Conservation (phyloP, 768 basidiomycete genomes). For the Pulveroboletus sp. region DNA sequence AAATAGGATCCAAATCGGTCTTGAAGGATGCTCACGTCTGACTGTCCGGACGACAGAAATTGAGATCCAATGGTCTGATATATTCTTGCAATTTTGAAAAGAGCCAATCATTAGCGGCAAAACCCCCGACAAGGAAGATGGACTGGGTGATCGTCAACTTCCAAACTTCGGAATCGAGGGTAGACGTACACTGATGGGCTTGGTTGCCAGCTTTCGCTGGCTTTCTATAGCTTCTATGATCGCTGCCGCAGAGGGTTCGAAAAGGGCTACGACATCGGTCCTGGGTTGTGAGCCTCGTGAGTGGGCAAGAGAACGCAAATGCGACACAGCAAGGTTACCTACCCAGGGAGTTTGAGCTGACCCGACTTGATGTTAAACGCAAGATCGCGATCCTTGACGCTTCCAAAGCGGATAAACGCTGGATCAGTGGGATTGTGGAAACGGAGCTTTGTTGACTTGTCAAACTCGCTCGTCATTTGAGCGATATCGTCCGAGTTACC, state of each 20-base stretch:
- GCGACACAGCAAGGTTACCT: not conserved
- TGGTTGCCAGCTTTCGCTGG: slow-evolving; percentile 17
- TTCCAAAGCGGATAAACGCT: slow-evolving; percentile 49
- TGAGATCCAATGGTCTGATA: slow-evolving; percentile 35
- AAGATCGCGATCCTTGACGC: slow-evolving; percentile 39
- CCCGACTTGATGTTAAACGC: slow-evolving; percentile 43
- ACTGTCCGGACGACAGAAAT: slow-evolving; percentile 49
- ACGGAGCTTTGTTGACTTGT: slow-evolving; percentile 45
- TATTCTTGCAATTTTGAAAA: slow-evolving; percentile 30
- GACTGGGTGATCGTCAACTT: slow-evolving; percentile 24
- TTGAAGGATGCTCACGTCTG: slow-evolving; percentile 40
- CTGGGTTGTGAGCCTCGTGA: slow-evolving; percentile 10
- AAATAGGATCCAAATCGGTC: not conserved
- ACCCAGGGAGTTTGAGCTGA: slow-evolving; percentile 43
- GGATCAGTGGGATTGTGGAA: slow-evolving; percentile 40
- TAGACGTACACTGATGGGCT: slow-evolving; percentile 24
- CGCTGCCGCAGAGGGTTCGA: slow-evolving; percentile 24
- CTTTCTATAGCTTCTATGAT: slow-evolving; percentile 25
- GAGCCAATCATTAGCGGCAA: slow-evolving; percentile 44
- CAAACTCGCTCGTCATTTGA: slow-evolving; percentile 42
- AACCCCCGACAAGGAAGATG: slow-evolving; percentile 45
- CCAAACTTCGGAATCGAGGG: not conserved
- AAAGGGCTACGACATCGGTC: slow-evolving; percentile 29
- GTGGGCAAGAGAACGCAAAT: not conserved
- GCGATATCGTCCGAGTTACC: slow-evolving; percentile 38